Conservation (phyloP, 305 asterid genomes). For the Petunia hybrid region DNA sequence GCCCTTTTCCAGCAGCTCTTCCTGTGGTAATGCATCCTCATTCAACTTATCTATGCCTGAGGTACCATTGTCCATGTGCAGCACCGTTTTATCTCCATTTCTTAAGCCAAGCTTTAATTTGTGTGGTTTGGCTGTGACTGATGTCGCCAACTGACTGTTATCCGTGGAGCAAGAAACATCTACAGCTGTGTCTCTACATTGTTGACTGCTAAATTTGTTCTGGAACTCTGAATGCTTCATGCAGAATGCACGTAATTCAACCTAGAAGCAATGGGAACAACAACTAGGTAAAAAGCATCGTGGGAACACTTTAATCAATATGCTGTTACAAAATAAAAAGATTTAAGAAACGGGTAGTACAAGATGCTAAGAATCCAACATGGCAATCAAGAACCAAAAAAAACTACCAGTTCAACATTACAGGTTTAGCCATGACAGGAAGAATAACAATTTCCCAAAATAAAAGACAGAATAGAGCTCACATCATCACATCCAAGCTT, state of each 20-base stretch:
- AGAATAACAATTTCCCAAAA: not conserved
- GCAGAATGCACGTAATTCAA: constrained; percentile 96
- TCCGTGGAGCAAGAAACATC: constrained; percentile 51
- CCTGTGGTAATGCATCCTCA: constrained; percentile 49
- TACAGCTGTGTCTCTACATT: constrained; percentile 47
- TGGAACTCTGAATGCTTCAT: constrained; percentile 84
- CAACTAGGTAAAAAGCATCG: constrained; percentile 30
- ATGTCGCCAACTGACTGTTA: constrained; percentile 36
- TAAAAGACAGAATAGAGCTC: constrained; percentile 40
- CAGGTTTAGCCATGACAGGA: not conserved
- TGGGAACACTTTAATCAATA: constrained; percentile 1
- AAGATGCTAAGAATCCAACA: not conserved
- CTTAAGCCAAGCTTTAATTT: constrained; percentile 44
- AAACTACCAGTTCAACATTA: constrained; percentile 1
- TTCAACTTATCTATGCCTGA: constrained; percentile 50
- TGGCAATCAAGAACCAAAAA: not conserved
- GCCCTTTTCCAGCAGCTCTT: constrained; percentile 45
- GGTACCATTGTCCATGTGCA: constrained; percentile 46
- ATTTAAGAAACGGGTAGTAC: not conserved
- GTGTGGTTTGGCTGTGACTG: constrained; percentile 41
- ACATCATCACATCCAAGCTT: constrained; percentile 95
- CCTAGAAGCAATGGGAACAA: constrained; percentile 52
- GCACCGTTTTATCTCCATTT: constrained; percentile 47
- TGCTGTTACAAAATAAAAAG: constrained; percentile 3
- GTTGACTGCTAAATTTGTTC: constrained; percentile 51